Evolutionary conservation across 2,329 filamentous ascomycete species (phyloP).

Genomic region (Fusarium caatingaense): DNA sequence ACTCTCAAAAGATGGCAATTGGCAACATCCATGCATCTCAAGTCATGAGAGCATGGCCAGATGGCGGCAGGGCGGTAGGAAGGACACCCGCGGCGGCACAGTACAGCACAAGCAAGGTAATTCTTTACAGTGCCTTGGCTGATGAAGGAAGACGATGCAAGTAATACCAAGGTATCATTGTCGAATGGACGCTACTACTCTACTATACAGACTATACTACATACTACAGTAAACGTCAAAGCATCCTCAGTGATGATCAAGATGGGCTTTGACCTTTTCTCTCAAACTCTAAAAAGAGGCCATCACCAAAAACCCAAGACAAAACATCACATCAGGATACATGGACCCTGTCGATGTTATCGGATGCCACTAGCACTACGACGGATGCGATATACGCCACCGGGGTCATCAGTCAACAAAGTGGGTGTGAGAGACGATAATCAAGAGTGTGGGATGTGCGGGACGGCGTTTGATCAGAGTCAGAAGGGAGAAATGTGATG

Average conservation of each 20-base stretch:
- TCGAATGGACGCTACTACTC: slow-evolving; percentile 1
- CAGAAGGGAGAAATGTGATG: slow-evolving; percentile 16
- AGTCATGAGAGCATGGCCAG: slow-evolving; percentile 5
- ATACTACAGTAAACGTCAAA: background rate
- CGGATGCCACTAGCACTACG: slow-evolving; percentile 11
- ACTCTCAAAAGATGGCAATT: background rate
- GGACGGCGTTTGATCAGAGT: slow-evolving; percentile 16
- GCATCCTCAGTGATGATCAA: background rate
- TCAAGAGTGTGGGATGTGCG: slow-evolving; percentile 29
- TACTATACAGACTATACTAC: background rate
- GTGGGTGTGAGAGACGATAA: slow-evolving; percentile 16
- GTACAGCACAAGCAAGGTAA: slow-evolving; percentile 2
- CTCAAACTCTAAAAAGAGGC: slow-evolving; percentile 11
- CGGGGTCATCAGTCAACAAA: slow-evolving; percentile 5
- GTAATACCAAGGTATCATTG: slow-evolving; percentile 27
- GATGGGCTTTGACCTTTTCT: background rate
- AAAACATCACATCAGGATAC: slow-evolving; percentile 2
- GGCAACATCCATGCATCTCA: slow-evolving; percentile 14
- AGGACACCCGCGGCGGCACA: slow-evolving; percentile 34
- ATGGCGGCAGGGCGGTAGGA: slow-evolving; percentile 38
- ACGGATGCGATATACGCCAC: slow-evolving; percentile 33
- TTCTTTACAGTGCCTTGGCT: slow-evolving; percentile 15
- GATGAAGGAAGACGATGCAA: slow-evolving; percentile 14
- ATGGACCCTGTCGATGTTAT: slow-evolving; percentile 29
- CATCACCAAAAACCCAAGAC: background rate